These are phyloP conservation scores for Didymosphaeria variabile DNA, from an alignment of 2,329 filamentous ascomycete genomes.

Conservation along the genomic window DNA sequence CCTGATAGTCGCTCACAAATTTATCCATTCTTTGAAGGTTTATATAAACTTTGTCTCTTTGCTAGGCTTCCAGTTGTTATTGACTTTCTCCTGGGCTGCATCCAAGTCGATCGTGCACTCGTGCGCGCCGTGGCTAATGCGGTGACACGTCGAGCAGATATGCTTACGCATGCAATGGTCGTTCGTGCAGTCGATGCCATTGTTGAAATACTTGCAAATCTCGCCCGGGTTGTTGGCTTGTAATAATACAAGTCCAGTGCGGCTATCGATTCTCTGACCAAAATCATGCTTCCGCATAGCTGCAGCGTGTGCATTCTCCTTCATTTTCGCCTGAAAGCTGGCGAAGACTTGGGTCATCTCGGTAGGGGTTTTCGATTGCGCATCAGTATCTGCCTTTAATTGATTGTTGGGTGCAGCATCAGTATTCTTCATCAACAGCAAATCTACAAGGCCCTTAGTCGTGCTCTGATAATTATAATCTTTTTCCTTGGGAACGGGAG, in stretches of 20 bases:
- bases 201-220: not conserved
- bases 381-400: too few relatives aligned
- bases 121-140: not conserved
- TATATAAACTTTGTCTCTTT: too few relatives aligned
- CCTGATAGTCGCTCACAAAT: too few relatives aligned
- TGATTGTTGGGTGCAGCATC: too few relatives aligned
- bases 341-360: not conserved
- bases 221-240: not conserved
- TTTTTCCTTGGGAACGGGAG: not conserved
- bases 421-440: too few relatives aligned
- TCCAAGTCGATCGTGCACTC: not conserved
- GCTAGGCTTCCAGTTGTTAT: too few relatives aligned
- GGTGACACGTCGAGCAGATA: not conserved
- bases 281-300: not conserved
- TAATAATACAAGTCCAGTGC: not conserved
- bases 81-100: too few relatives aligned
- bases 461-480: not conserved
- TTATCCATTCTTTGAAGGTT: too few relatives aligned
- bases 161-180: not conserved
- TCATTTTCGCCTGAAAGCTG: not conserved
- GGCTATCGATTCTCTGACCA: not conserved
- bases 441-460: not conserved
- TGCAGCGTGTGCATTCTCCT: not conserved
- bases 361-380: too few relatives aligned
- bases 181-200: not conserved